Evolutionary conservation across 306 rosid genomes (phyloP).

Genomic region (Glycine soja): DNA sequence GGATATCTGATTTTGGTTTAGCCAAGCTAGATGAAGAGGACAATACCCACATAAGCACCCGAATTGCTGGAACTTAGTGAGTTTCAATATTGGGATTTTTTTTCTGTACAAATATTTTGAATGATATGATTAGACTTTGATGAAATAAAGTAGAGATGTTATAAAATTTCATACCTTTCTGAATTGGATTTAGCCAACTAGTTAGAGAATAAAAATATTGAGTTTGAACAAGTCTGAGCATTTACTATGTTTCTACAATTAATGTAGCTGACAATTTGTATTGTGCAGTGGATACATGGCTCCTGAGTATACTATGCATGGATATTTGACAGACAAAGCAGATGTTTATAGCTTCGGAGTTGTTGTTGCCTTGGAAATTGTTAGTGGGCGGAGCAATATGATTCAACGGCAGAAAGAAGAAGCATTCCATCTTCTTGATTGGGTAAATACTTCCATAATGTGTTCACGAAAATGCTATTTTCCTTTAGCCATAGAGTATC

Average conservation of each 20-base stretch:
- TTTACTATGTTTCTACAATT: neutral
- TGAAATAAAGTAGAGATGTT: neutral
- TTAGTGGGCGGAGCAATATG: slow-evolving; percentile 62
- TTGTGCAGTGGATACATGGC: neutral
- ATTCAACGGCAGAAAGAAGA: slow-evolving; percentile 43
- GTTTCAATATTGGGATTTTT: slow-evolving; percentile 28
- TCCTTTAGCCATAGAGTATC: neutral
- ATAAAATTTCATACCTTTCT: neutral
- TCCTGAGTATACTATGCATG: neutral
- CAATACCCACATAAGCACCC: slow-evolving; percentile 66
- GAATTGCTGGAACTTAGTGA: slow-evolving; percentile 65
- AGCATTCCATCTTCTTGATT: slow-evolving; percentile 45
- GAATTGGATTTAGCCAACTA: slow-evolving; percentile 43
- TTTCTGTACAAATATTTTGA: neutral
- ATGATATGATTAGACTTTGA: neutral
- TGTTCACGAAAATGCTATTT: neutral
- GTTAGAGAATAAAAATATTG: neutral
- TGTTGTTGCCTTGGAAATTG: slow-evolving; percentile 54
- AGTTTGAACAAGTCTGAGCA: neutral
- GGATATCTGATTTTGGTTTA: slow-evolving; percentile 70
- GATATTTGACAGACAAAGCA: slow-evolving; percentile 45
- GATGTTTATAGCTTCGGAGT: slow-evolving; percentile 5
- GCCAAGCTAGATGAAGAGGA: slow-evolving; percentile 74
- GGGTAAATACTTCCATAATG: neutral
- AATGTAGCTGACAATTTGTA: neutral